Evolutionary conservation across 176 grass and related monocot species (phyloP), one percentile per base, ranked within the genome.

Genomic region (Oryza nivara): DNA sequence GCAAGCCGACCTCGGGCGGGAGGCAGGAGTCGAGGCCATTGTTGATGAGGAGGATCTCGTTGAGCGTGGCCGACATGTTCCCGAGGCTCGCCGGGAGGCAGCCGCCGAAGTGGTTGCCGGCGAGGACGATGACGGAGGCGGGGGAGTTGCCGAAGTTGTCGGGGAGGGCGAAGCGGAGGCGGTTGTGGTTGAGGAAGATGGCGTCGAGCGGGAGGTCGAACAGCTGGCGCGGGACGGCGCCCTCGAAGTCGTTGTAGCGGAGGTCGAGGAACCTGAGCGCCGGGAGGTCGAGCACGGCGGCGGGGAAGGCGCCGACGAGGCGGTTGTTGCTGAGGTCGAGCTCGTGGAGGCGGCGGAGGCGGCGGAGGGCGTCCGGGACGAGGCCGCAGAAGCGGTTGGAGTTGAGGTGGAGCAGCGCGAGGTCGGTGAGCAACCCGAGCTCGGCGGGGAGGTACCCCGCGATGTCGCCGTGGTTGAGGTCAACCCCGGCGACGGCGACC

Each of bases 311-410:
- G 4, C 96, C 96, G 0, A 92, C 93, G 44, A 99, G 73, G 74
- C 94, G 89, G 88, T 99, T 99, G 86, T 96, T 99, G 91, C 96
- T 99, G 78, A 99, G 91, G 81, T 99, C 96, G 85, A 99, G 88
- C 83, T 99, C 96, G 73, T 48, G 82, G 74, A 99, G 96, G 64
- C 88, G 88, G 47, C 58, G 81, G n/a, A 99, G 83, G 11, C 74
- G 51, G 78, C 85, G 70, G 74, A 99, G 84, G 4, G 87, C 17
- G 44, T n/a, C 38, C 0, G 96, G 96, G 1, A 99, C 68, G 43
- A 88, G 78, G 36, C 96, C 93, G 86, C 96, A 99, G 92, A 99
- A 94, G 75, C 93, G 88, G 85, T 95, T 96, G 40, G 93, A 96
- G 86, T 99, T 99, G 88, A 95, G 74, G 90, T 99, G 93, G 26